These are phyloP conservation scores for Inonotus hispidus DNA, from an alignment of 1,284 basidiomycete species.

Conservation along the genomic window DNA sequence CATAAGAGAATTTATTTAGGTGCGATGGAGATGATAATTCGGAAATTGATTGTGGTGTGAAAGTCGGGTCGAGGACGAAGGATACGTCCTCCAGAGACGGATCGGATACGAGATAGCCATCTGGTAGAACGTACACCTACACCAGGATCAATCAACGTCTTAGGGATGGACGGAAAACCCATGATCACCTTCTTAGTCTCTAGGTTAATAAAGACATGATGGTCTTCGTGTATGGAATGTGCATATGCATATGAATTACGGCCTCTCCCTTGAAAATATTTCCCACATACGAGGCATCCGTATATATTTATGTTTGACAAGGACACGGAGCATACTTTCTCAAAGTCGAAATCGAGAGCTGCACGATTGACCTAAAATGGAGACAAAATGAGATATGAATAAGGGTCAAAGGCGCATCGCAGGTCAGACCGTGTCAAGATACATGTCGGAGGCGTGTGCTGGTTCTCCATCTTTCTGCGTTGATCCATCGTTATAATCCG, in stretches of 20 bases:
- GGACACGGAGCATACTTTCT: slow-evolving; percentile 96
- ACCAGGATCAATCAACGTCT: slow-evolving; percentile 14
- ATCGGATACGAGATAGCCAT: slow-evolving; percentile 93
- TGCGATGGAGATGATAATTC: slow-evolving; percentile 54
- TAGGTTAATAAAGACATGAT: slow-evolving; percentile 97
- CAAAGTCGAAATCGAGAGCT: slow-evolving; percentile 97
- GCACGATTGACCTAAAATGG: slow-evolving; percentile 75
- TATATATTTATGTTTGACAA: slow-evolving; percentile 97
- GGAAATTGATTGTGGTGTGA: slow-evolving; percentile 49
- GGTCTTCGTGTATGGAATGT: slow-evolving; percentile 96
- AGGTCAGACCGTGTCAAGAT: slow-evolving; percentile 84
- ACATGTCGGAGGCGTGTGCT: slow-evolving; percentile 75
- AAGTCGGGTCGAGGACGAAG: slow-evolving; percentile 84
- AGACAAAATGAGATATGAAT: neutral
- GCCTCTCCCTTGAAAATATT: slow-evolving; percentile 97
- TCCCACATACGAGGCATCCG: slow-evolving; percentile 96
- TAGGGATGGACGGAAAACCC: slow-evolving; percentile 3
- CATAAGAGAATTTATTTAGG: slow-evolving; percentile 75
- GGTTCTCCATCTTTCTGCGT: slow-evolving; percentile 37
- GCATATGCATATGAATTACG: slow-evolving; percentile 92
- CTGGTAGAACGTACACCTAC: slow-evolving; percentile 96
- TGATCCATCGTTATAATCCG: slow-evolving; percentile 48
- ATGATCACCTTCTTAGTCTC: slow-evolving; percentile 80
- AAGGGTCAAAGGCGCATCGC: slow-evolving; percentile 11
- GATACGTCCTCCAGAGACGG: slow-evolving; percentile 94